Evolutionary conservation across 225 moss, liverwort and hornwort genomes (phyloP), one percentile per base, ranked within the genome.

Genomic region (Takakia lepidozioides): DNA sequence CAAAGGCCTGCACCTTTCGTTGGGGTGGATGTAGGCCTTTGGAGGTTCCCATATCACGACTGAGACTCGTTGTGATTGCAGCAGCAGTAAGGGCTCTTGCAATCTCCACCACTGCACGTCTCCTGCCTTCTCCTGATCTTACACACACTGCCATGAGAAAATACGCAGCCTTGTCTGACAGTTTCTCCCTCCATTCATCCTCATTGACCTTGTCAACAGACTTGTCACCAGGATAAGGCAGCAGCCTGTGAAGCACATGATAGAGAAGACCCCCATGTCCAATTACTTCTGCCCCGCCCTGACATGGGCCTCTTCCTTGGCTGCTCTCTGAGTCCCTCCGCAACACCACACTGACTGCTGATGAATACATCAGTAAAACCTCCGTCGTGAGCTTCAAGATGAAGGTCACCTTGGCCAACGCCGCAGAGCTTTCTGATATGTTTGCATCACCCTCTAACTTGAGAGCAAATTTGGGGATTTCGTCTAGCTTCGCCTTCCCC

Each of bases 71-170:
- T 3, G 26, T 54, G 30, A 57, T 73, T 14, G 81, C 75, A 40
- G 83, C 69, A 50, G 67, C 46, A 25, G 83, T 74, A 16, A 93
- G 81, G 50, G 88, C 78, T 43, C 86, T 83, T 28, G 76, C 86
- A 38, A 93, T 70, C 65, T 93, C 93, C 38, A 93, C 63, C 44
- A 88, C 88, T 21, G 88, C 88, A 20, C 93, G 76, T 63, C 88
- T 74, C 65, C 93, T 78, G 45, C 93, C 93, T 88, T 93, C 93
- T 26, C 93, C 76, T 67, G 88, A 93, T 54, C 88, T 73, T 17
- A 93, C 88, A 64, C 88, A 93, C 18, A 93, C 83, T 52, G 93
- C 85, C 93, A 88, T 88, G 43, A 93, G 69, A 67, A 93, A 93
- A 60, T 88, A 93, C 38, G 83, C 93, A 58, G 93, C 88, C 59